A percentile compares a stretch with the other conserved stretches of the same genome.
These are phyloP conservation scores for Passalora sequoiae DNA, from an alignment of 2,329 filamentous ascomycete genomes.

Conservation along the genomic window DNA sequence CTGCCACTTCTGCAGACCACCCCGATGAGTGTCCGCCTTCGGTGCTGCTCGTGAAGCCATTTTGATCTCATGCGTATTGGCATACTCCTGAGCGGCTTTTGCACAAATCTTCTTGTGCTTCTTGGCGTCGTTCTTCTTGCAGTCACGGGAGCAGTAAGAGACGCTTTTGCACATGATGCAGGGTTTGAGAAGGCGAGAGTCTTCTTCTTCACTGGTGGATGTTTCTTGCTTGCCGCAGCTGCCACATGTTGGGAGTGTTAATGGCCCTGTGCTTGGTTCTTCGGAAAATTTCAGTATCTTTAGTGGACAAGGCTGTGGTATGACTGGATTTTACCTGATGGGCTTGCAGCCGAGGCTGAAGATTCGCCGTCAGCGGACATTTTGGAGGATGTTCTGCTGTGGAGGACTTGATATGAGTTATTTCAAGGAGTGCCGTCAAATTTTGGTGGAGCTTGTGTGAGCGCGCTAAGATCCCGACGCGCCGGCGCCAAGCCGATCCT, in stretches of 20 bases:
- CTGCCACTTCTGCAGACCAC: constrained; percentile 40
- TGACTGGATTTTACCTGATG: constrained; percentile 3
- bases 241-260: constrained; percentile 6
- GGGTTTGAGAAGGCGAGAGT: constrained; percentile 28
- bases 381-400: background rate
- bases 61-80: constrained; percentile 36
- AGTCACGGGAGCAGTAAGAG: constrained; percentile 38
- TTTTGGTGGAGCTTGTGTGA: background rate
- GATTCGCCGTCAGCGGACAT: constrained; percentile 1
- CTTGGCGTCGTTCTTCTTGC: constrained; percentile 38
- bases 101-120: constrained; percentile 40
- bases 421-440: background rate
- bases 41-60: constrained; percentile 34
- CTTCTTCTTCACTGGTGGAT: constrained; percentile 7
- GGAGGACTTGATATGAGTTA: too few relatives aligned
- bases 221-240: constrained; percentile 17
- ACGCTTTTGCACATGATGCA: constrained; percentile 39
- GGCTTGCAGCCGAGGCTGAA: background rate
- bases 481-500: too few relatives aligned
- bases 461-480: background rate
- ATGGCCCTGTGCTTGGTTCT: background rate
- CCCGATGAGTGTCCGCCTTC: constrained; percentile 31
- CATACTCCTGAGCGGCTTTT: constrained; percentile 36
- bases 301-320: too few relatives aligned
- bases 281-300: too few relatives aligned